Percentiles rank a stretch among this genome's conserved stretches.
Evolutionary conservation across 768 basidiomycete genomes (phyloP).

Genomic region (Tephrocybe rancida): DNA sequence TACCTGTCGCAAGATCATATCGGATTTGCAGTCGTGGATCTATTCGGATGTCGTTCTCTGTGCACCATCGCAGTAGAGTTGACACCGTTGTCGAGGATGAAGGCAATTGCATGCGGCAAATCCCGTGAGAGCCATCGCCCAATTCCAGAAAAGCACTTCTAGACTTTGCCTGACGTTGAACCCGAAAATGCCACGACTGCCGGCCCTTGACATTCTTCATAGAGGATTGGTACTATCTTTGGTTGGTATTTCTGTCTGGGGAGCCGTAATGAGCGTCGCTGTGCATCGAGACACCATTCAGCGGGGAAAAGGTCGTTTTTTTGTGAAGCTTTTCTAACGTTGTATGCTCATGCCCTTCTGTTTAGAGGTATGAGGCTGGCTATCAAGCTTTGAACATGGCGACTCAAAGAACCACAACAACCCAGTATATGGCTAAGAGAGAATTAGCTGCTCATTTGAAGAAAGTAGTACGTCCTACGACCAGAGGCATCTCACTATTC

Average conservation of each 20-base stretch:
- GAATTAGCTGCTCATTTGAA: slow-evolving; percentile 26
- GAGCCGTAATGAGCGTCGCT: slow-evolving; percentile 50
- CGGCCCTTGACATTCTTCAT: slow-evolving; percentile 51
- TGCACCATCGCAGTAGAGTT: slow-evolving; percentile 51
- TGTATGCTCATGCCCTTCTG: too few relatives aligned
- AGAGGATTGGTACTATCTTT: slow-evolving; percentile 57
- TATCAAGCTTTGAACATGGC: too few relatives aligned
- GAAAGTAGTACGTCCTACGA: slow-evolving; percentile 27
- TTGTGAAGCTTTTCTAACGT: too few relatives aligned
- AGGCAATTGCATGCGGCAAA: slow-evolving; percentile 1
- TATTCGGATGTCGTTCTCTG: slow-evolving; percentile 43
- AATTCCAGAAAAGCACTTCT: too few relatives aligned
- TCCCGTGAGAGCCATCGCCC: slow-evolving; percentile 3
- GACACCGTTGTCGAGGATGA: slow-evolving; percentile 20
- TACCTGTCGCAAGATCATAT: slow-evolving; percentile 23
- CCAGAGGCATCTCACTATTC: background rate
- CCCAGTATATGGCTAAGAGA: slow-evolving; percentile 34
- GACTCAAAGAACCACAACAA: background rate
- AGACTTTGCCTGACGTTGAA: background rate
- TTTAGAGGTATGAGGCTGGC: slow-evolving; percentile 36
- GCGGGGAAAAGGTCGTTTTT: slow-evolving; percentile 53
- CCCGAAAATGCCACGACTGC: slow-evolving; percentile 23
- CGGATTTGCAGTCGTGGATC: slow-evolving; percentile 45
- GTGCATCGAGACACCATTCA: slow-evolving; percentile 58
- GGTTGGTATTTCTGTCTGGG: slow-evolving; percentile 53